Evolutionary conservation across 75 land plant genomes (phyloP), one percentile per base, ranked within the genome.

Genomic region (Selaginella tamariscina): DNA sequence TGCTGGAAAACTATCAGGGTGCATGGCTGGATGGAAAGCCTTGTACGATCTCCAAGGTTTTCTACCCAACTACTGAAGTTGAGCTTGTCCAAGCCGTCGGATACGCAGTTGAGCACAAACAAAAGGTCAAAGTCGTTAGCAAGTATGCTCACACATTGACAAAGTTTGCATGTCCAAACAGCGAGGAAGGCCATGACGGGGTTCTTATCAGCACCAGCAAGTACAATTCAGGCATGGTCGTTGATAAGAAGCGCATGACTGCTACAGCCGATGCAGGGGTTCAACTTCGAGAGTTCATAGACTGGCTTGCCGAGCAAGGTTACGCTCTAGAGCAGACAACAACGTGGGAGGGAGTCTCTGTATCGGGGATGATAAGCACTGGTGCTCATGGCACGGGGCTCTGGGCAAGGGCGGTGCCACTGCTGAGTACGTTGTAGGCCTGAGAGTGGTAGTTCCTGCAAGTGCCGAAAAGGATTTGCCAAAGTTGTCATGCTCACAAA

Each of bases 311-410:
- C 0, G 56, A 59, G 26, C 68, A 77, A 0, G 71, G 77, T 15
- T 70, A 86, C 29, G 84, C 89, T 9, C 63, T 88, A 71, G 79
- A 80, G 0, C 78, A 83, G 32, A 20, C 81, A 1, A 88, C 91
- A 0, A 85, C 83, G 56, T 85, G 91, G 91, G 75, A 71, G 71
- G 91, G 91, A 0, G 27, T 88, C 33, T 76, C 82, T 20, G 27
- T 88, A 11, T 85, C 83, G 2, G 88, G 91, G 0, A 2, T 85
- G 29, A 24, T 88, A 5, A 66, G 80, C n/a, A 85, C 86, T 1
- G 91, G 91, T 0, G 83, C 88, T 20, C 91, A 88, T 60, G 92
- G 92, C 21, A 88, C 88, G 79, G 68, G 82, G 1, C 33, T 83
- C 8, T 83, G 78, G 80, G 89, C 30, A 77, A 77, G 31, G 92